Evolutionary conservation across 495 filamentous ascomycete species (phyloP).

Genomic region (Xylaria sp.): DNA sequence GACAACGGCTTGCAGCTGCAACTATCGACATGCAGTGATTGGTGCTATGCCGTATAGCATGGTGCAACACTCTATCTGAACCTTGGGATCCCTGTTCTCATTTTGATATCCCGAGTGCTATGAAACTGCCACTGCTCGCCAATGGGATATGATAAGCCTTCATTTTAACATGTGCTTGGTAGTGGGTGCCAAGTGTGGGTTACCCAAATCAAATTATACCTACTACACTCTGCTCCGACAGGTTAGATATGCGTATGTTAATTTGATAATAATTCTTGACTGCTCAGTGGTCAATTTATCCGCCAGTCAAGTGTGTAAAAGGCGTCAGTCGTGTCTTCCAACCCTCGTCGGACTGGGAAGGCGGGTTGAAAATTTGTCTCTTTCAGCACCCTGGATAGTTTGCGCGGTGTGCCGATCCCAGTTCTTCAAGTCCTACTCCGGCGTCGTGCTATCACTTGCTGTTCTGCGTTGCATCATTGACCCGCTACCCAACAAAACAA

Average conservation of each 20-base stretch:
- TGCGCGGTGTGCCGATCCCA: neutral
- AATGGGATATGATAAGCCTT: conserved; percentile 1
- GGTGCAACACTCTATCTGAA: conserved; percentile 18
- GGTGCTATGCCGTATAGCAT: neutral
- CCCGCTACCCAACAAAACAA: neutral
- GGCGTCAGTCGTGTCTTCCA: neutral
- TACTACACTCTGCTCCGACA: neutral
- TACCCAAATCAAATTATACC: neutral
- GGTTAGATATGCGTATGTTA: neutral
- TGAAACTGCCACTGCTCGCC: conserved; percentile 8
- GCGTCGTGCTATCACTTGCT: neutral
- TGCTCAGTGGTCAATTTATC: neutral
- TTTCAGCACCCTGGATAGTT: neutral
- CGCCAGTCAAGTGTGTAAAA: neutral
- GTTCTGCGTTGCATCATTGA: neutral
- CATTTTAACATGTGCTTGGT: neutral
- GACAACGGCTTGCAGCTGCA: conserved; percentile 7
- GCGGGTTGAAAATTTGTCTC: neutral
- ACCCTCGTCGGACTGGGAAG: neutral
- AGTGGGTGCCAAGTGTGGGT: neutral
- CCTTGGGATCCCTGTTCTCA: neutral
- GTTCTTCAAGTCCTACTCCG: neutral
- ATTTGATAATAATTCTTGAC: neutral
- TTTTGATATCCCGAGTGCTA: neutral
- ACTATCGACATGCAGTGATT: neutral